A percentile compares a stretch with the other conserved stretches of the same genome.
Conservation (phyloP, 2,329 filamentous ascomycete species). For the Exophiala bonariae region DNA sequence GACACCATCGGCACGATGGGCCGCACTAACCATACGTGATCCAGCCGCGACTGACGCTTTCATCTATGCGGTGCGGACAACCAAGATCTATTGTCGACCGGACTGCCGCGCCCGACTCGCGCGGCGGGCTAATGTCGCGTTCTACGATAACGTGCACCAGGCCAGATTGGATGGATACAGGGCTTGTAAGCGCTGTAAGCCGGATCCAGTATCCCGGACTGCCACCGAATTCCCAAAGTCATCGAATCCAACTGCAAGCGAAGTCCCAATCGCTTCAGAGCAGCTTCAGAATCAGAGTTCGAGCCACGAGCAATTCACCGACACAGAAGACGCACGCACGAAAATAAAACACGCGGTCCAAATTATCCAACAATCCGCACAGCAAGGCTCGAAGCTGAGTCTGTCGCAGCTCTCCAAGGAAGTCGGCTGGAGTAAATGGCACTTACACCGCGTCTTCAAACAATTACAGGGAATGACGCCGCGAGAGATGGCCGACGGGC, state of each 20-base stretch:
- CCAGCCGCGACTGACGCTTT: conserved; percentile 46
- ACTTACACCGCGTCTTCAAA: conserved; percentile 59
- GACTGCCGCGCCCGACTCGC: conserved; percentile 59
- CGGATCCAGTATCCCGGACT: conserved; percentile 32
- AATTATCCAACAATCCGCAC: conserved; percentile 5
- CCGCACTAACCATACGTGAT: conserved; percentile 48
- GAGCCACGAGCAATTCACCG: not conserved
- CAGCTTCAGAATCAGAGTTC: not conserved
- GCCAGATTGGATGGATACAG: conserved; percentile 54
- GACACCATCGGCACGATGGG: conserved; percentile 35
- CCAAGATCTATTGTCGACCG: conserved; percentile 58
- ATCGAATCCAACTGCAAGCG: not conserved
- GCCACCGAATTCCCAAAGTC: no score
- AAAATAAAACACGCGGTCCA: conserved; percentile 9
- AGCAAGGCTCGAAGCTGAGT: conserved; percentile 33
- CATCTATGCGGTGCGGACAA: conserved; percentile 58
- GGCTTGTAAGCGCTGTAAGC: conserved; percentile 58
- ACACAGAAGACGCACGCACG: conserved; percentile 6
- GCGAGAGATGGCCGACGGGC: conserved; percentile 33
- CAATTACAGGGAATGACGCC: conserved; percentile 52
- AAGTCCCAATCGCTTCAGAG: not conserved
- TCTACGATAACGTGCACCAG: conserved; percentile 49
- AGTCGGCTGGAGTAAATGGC: conserved; percentile 51
- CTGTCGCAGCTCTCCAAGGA: conserved; percentile 48
- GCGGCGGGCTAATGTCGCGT: conserved; percentile 56